These are phyloP conservation scores for Sugiyamaella xylanicola DNA, from an alignment of 1,139 yeast genomes.

Conservation along the genomic window DNA sequence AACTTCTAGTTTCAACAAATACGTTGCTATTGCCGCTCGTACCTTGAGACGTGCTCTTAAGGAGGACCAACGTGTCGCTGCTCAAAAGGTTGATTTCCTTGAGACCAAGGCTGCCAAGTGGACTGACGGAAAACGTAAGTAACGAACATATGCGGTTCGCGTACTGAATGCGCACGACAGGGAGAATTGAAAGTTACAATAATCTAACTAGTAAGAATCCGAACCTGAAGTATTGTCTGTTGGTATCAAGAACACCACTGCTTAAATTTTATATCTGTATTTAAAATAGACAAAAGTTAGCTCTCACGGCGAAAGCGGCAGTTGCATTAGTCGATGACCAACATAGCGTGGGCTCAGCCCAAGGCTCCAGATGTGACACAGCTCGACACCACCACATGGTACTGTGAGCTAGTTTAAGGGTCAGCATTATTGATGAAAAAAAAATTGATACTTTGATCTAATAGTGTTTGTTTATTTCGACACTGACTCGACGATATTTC, in stretches of 20 bases:
- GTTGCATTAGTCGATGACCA: too few species aligned
- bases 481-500: not conserved
- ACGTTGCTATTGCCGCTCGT: conserved; percentile 87
- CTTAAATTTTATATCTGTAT: conserved; percentile 15
- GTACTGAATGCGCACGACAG: too few species aligned
- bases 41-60: conserved; percentile 87
- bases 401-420: too few species aligned
- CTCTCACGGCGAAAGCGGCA: too few species aligned
- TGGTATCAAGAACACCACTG: conserved; percentile 25
- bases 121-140: conserved; percentile 63
- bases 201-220: conserved; percentile 19
- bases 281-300: conserved; percentile 2
- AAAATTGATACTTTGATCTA: too few species aligned
- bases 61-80: conserved; percentile 77
- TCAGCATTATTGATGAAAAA: too few species aligned
- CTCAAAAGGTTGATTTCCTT: conserved; percentile 70
- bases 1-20: conserved; percentile 67
- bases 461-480: too few species aligned
- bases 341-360: too few species aligned
- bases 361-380: too few species aligned
- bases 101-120: conserved; percentile 78
- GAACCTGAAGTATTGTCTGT: conserved; percentile 32
- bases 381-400: too few species aligned
- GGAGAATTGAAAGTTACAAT: too few species aligned
- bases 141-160: too few species aligned